Evolutionary conservation across 2,329 filamentous ascomycete species (phyloP).

Genomic region (Hypomyces rosellus): DNA sequence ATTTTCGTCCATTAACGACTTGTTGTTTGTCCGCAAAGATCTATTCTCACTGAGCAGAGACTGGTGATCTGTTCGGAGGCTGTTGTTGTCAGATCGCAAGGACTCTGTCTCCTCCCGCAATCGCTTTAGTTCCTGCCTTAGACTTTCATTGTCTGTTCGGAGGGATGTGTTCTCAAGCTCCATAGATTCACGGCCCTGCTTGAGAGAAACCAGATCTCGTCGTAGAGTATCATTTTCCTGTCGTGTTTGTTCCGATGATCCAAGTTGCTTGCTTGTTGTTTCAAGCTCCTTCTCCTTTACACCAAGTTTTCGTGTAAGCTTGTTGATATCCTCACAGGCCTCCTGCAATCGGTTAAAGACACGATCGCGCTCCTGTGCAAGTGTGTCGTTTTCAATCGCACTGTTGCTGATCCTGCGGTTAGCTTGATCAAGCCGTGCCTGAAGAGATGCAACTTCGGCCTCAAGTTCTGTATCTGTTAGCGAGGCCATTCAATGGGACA

Average conservation of each 20-base stretch:
- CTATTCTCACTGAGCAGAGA: constrained; percentile 39
- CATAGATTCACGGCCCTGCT: constrained; percentile 31
- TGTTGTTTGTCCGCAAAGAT: constrained; percentile 37
- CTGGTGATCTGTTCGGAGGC: constrained; percentile 36
- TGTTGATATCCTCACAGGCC: constrained; percentile 52
- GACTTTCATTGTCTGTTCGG: constrained; percentile 33
- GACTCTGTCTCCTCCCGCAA: constrained; percentile 36
- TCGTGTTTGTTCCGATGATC: constrained; percentile 34
- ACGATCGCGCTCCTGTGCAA: constrained; percentile 59
- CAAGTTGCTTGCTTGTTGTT: constrained; percentile 35
- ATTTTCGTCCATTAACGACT: constrained; percentile 36
- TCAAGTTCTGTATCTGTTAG: constrained; percentile 42
- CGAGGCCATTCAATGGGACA: constrained; percentile 4
- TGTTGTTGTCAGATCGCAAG: constrained; percentile 36
- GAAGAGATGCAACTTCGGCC: constrained; percentile 52
- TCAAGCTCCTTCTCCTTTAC: constrained; percentile 37
- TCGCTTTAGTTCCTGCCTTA: constrained; percentile 29
- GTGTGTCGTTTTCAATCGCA: constrained; percentile 56
- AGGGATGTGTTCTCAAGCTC: constrained; percentile 37
- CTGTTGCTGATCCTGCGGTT: constrained; percentile 56
- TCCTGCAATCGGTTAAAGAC: constrained; percentile 56
- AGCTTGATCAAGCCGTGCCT: constrained; percentile 55
- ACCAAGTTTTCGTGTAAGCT: constrained; percentile 38
- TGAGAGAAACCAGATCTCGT: constrained; percentile 35
- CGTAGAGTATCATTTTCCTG: constrained; percentile 33